Conservation (phyloP, 2,329 filamentous ascomycete species). For the Eutypella sp. region DNA sequence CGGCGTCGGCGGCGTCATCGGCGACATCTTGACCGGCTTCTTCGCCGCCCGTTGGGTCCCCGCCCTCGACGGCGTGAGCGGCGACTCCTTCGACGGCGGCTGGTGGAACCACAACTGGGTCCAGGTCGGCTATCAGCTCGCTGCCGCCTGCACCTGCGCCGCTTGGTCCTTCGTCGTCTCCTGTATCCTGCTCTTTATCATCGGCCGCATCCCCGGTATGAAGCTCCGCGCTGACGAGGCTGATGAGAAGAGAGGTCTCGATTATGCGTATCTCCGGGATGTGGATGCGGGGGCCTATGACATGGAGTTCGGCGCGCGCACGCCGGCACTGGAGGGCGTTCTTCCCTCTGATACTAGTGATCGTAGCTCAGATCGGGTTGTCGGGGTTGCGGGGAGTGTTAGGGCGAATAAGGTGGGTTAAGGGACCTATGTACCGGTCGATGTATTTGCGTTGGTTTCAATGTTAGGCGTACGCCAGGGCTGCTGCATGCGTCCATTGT, state of each 20-base stretch:
- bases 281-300: constrained; percentile 15
- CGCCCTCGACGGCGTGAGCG: constrained; percentile 45
- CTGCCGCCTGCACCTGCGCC: constrained; percentile 50
- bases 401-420: not conserved
- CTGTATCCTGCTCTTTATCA: constrained; percentile 46
- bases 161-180: constrained; percentile 51
- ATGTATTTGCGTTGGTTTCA: not conserved
- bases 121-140: constrained; percentile 53
- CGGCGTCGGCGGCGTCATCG: constrained; percentile 53
- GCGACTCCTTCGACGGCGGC: constrained; percentile 40
- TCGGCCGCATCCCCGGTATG: constrained; percentile 54
- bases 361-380: not conserved
- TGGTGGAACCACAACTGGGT: constrained; percentile 48
- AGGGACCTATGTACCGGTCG: not conserved
- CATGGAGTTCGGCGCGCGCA: not conserved
- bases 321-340: constrained; percentile 1
- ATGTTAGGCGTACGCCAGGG: too few relatives aligned
- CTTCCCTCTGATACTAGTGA: constrained; percentile 1
- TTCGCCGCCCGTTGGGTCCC: constrained; percentile 47
- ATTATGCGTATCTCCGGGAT: constrained; percentile 43
- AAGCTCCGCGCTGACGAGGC: constrained; percentile 51
- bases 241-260: constrained; percentile 49
- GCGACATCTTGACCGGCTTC: constrained; percentile 51
- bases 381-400: not conserved
- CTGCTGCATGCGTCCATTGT: too few relatives aligned